Conservation (phyloP, 2,329 filamentous ascomycete genomes). For the Cladosporium sp. region DNA sequence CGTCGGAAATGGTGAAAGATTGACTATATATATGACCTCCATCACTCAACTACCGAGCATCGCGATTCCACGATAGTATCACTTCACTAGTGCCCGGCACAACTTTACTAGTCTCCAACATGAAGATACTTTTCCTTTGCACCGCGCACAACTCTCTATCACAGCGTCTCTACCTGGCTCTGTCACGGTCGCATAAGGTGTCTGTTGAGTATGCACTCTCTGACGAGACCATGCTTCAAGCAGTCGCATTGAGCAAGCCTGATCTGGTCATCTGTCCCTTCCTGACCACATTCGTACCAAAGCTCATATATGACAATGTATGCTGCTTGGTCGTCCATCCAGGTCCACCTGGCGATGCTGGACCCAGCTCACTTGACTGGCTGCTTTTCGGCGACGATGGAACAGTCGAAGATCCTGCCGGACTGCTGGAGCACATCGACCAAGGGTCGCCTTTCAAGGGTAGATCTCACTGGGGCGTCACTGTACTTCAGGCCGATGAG, state of each 20-base stretch:
- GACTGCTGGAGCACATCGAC: slow-evolving; percentile 28
- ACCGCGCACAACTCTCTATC: slow-evolving; percentile 45
- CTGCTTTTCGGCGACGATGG: slow-evolving; percentile 42
- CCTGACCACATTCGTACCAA: slow-evolving; percentile 37
- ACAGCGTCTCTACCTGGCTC: slow-evolving; percentile 36
- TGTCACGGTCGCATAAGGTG: slow-evolving; percentile 35
- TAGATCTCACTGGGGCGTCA: slow-evolving; percentile 40
- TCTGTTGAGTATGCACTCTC: slow-evolving; percentile 38
- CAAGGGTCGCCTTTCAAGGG: slow-evolving; percentile 27
- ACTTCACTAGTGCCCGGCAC: neutral
- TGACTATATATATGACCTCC: neutral
- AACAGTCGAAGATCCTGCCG: slow-evolving; percentile 27
- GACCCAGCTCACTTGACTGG: slow-evolving; percentile 42
- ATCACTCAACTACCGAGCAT: neutral
- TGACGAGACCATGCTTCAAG: slow-evolving; percentile 35
- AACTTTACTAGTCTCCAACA: slow-evolving; percentile 15
- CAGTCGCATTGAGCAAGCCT: slow-evolving; percentile 35
- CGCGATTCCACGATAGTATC: neutral
- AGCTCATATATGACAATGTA: slow-evolving; percentile 34
- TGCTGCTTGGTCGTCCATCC: slow-evolving; percentile 41
- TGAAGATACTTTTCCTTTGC: slow-evolving; percentile 43
- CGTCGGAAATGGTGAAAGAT: no score
- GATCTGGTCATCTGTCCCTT: slow-evolving; percentile 43
- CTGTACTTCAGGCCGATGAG: slow-evolving; percentile 38
- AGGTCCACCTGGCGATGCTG: slow-evolving; percentile 40